phyloP scores from a whole-genome alignment of 257 asterid species.

The Parsonsia alboflavescens region DNA sequence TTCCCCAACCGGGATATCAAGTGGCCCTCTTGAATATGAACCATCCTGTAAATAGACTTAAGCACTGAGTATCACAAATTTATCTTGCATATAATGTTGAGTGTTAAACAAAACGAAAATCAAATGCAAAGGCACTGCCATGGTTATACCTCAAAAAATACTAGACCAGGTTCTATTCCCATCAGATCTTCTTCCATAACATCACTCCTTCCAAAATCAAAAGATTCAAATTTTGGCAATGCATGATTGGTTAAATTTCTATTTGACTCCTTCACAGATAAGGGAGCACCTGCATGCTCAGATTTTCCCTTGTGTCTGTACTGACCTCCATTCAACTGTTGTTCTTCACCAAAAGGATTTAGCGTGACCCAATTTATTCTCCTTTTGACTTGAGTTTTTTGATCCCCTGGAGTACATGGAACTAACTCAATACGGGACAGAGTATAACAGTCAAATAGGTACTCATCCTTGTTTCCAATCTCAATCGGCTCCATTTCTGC shows the following conservation, averaged over 20 bases:
- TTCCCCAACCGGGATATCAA: conserved; percentile 77
- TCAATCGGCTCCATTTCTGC: conserved; percentile 98
- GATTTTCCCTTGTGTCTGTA: conserved; percentile 19
- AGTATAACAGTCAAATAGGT: conserved; percentile 87
- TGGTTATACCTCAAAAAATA: conserved; percentile 81
- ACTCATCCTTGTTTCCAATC: conserved; percentile 60
- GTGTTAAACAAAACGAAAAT: neutral
- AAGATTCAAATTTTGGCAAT: conserved; percentile 75
- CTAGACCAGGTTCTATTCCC: conserved; percentile 95
- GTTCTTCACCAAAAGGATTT: conserved; percentile 79
- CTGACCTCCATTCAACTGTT: conserved; percentile 31
- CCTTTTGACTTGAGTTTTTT: conserved; percentile 56
- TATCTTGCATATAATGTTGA: neutral
- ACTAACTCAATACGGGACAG: conserved; percentile 52
- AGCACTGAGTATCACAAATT: neutral
- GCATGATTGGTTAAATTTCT: conserved; percentile 22
- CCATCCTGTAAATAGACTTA: conserved; percentile 73
- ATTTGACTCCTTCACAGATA: conserved; percentile 22
- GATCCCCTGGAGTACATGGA: conserved; percentile 47
- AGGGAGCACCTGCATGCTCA: conserved; percentile 24
- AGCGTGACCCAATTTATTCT: conserved; percentile 78
- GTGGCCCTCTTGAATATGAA: conserved; percentile 95
- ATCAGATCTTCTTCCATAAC: conserved; percentile 96
- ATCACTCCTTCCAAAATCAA: conserved; percentile 69
- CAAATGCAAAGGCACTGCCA: neutral